Evolutionary conservation across 2,329 filamentous ascomycete genomes (phyloP).

Genomic region (Hortaea werneckii): DNA sequence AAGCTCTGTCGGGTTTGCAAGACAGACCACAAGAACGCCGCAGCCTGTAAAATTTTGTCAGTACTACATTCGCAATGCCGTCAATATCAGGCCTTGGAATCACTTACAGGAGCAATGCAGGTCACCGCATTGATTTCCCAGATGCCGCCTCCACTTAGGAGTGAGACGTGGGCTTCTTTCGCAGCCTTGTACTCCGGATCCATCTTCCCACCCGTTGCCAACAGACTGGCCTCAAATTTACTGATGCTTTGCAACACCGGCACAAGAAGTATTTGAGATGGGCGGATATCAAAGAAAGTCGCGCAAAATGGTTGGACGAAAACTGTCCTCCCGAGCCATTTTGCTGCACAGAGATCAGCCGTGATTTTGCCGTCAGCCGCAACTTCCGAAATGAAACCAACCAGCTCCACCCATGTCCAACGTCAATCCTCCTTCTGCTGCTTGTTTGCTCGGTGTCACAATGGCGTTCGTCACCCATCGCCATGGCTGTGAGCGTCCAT

Average conservation of each 20-base stretch:
- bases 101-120: slow-evolving; percentile 68
- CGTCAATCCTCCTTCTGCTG: not conserved
- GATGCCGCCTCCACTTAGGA: slow-evolving; percentile 72
- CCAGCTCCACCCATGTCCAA: not conserved
- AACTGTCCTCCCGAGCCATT: not conserved
- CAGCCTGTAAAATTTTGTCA: slow-evolving; percentile 47
- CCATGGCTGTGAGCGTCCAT: not conserved
- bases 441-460: not conserved
- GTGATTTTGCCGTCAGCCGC: not conserved
- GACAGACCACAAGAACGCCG: slow-evolving; percentile 77
- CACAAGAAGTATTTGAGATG: no score
- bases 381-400: not conserved
- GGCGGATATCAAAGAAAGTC: not conserved
- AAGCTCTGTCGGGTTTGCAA: slow-evolving; percentile 75
- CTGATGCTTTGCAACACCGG: no score
- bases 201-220: slow-evolving; percentile 9
- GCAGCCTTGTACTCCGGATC: slow-evolving; percentile 66
- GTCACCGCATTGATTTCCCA: slow-evolving; percentile 81
- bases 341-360: not conserved
- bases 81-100: slow-evolving; percentile 4
- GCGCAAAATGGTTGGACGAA: not conserved
- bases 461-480: not conserved
- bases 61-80: slow-evolving; percentile 3
- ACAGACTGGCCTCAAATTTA: not conserved
- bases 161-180: slow-evolving; percentile 94